A percentile compares a stretch with the other conserved stretches of the same genome.
phyloP scores from a whole-genome alignment of 345 rosid species.

The Murraya paniculata region DNA sequence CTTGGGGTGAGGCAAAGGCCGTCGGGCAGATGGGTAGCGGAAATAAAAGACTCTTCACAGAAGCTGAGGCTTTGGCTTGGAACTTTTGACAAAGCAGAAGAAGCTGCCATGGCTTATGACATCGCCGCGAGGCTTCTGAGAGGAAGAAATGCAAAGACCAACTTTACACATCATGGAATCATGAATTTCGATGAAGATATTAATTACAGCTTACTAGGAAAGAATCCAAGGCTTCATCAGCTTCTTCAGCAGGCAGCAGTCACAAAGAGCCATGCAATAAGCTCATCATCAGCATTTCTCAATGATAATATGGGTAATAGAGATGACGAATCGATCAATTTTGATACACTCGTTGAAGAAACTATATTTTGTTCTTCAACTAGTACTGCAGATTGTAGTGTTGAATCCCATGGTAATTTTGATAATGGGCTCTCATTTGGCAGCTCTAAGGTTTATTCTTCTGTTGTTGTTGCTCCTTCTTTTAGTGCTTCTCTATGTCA shows the following conservation, averaged over 20 bases:
- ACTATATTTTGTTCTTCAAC: conserved; percentile 37
- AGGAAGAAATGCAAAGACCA: conserved; percentile 51
- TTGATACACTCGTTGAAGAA: conserved; percentile 33
- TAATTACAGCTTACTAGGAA: conserved; percentile 6
- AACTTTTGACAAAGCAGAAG: conserved; percentile 45
- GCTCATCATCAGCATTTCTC: conserved; percentile 3
- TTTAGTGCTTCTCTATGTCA: conserved; percentile 28
- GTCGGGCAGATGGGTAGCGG: conserved; percentile 64
- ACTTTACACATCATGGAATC: conserved; percentile 24
- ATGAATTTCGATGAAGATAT: conserved; percentile 7
- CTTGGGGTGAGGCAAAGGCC: conserved; percentile 61
- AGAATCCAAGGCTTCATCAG: conserved; percentile 34
- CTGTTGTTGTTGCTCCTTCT: conserved; percentile 54
- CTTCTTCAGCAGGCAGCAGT: conserved; percentile 32
- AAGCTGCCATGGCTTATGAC: conserved; percentile 54
- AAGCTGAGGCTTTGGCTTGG: conserved; percentile 62
- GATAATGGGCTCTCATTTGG: conserved; percentile 31
- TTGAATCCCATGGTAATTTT: not conserved
- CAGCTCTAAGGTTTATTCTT: conserved; percentile 56
- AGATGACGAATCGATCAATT: not conserved
- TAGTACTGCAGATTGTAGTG: not conserved
- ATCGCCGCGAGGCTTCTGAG: conserved; percentile 44
- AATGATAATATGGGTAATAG: not conserved
- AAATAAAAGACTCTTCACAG: conserved; percentile 50
- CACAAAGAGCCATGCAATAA: conserved; percentile 36